A percentile compares a stretch with the other conserved stretches of the same genome.
phyloP scores from a whole-genome alignment of 2,329 filamentous ascomycete species.

The Trichoderma koningii region DNA sequence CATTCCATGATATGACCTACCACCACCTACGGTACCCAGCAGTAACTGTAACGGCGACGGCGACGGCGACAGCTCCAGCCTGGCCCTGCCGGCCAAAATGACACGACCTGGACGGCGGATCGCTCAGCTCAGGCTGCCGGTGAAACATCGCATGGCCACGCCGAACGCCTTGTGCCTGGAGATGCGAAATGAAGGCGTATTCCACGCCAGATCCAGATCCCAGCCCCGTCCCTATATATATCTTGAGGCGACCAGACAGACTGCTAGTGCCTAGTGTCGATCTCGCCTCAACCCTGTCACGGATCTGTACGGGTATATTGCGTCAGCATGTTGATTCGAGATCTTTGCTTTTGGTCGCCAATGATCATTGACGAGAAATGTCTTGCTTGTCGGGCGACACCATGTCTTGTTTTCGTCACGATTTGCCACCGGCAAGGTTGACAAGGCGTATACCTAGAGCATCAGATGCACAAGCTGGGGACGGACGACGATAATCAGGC shows the following conservation, averaged over 20 bases:
- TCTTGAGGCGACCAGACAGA: background rate
- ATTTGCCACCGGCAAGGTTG: background rate
- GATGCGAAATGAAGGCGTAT: constrained; percentile 23
- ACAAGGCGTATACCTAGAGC: background rate
- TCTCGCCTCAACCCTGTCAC: constrained; percentile 24
- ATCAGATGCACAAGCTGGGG: background rate
- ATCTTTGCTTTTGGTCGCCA: constrained; percentile 3
- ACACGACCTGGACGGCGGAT: background rate
- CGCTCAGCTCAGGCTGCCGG: constrained; percentile 1
- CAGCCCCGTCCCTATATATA: constrained; percentile 18
- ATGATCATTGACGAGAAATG: background rate
- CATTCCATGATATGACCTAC: no score
- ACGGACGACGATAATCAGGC: background rate
- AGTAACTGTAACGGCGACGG: background rate
- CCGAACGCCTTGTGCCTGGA: background rate
- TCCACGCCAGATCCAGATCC: constrained; percentile 15
- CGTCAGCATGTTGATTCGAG: constrained; percentile 23
- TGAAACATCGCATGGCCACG: constrained; percentile 12
- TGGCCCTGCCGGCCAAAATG: background rate
- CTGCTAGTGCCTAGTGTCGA: constrained; percentile 24
- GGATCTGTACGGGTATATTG: constrained; percentile 25
- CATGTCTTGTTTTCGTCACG: background rate
- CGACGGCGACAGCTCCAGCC: background rate
- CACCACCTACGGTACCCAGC: background rate
- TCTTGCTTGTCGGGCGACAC: constrained; percentile 1